Conservation (phyloP, 495 filamentous ascomycete genomes). For the Daldinia caldariorum region DNA sequence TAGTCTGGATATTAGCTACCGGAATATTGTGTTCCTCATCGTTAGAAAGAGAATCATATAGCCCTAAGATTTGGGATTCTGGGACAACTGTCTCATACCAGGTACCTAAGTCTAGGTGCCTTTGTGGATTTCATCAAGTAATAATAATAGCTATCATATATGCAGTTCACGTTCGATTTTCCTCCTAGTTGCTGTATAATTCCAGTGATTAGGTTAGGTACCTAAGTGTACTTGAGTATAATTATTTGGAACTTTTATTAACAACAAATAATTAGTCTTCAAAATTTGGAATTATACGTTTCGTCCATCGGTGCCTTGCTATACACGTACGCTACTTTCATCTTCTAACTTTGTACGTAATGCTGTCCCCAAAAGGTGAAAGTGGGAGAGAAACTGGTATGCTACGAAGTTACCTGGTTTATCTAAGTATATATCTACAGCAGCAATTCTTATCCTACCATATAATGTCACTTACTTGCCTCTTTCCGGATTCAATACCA, state of each 20-base stretch:
- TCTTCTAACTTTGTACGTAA: not conserved
- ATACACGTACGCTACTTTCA: not conserved
- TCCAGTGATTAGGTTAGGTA: no score
- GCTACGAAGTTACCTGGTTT: no score
- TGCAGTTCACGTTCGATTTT: not conserved
- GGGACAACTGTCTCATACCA: not conserved
- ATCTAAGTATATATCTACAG: not conserved
- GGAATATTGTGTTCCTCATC: not conserved
- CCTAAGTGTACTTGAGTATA: no score
- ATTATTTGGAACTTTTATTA: no score
- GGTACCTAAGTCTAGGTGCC: not conserved
- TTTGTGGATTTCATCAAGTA: not conserved
- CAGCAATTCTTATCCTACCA: not conserved
- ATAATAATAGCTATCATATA: not conserved
- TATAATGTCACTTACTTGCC: not conserved
- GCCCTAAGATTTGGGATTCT: not conserved
- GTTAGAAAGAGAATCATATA: conserved; percentile 1
- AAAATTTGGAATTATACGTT: not conserved
- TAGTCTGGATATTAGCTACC: conserved; percentile 16
- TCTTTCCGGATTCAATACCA: not conserved
- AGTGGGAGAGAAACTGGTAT: not conserved
- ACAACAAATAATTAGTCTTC: no score
- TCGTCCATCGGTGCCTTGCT: not conserved
- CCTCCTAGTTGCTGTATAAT: not conserved
- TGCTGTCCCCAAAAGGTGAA: not conserved